Conservation (phyloP, 176 grass and related monocot genomes). For the Chloris gayana region DNA sequence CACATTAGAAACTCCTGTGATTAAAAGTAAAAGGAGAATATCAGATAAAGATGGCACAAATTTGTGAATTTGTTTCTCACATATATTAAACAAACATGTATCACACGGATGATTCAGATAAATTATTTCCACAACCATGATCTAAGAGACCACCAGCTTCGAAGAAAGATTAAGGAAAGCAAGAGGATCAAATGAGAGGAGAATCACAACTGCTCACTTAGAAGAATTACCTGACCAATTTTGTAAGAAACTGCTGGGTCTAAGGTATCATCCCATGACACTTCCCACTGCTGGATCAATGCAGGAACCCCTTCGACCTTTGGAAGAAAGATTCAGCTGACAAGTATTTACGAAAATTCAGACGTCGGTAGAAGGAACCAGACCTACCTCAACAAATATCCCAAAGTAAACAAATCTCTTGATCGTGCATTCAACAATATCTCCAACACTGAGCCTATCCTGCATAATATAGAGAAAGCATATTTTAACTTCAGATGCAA, state of each 20-base stretch:
- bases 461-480: constrained; percentile 41
- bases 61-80: background rate
- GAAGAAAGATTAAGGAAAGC: background rate
- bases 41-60: constrained; percentile 2
- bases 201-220: background rate
- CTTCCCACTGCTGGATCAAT: constrained; percentile 85
- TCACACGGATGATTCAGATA: constrained; percentile 1
- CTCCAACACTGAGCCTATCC: constrained; percentile 87
- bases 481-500: constrained; percentile 5
- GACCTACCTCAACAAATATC: constrained; percentile 90
- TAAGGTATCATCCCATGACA: constrained; percentile 83
- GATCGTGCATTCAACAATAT: constrained; percentile 77
- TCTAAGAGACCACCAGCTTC: background rate
- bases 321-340: constrained; percentile 47
- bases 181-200: constrained; percentile 15
- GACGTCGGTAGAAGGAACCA: background rate
- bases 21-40: constrained; percentile 2
- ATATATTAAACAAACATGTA: background rate
- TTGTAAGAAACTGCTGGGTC: constrained; percentile 84
- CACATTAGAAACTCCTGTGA: constrained; percentile 9
- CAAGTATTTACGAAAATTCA: constrained; percentile 30
- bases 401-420: constrained; percentile 89
- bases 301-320: constrained; percentile 91
- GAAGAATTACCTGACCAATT: constrained; percentile 73
- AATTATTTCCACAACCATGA: background rate